Conservation (phyloP, 2,329 filamentous ascomycete species). For the Elsinoe australis region DNA sequence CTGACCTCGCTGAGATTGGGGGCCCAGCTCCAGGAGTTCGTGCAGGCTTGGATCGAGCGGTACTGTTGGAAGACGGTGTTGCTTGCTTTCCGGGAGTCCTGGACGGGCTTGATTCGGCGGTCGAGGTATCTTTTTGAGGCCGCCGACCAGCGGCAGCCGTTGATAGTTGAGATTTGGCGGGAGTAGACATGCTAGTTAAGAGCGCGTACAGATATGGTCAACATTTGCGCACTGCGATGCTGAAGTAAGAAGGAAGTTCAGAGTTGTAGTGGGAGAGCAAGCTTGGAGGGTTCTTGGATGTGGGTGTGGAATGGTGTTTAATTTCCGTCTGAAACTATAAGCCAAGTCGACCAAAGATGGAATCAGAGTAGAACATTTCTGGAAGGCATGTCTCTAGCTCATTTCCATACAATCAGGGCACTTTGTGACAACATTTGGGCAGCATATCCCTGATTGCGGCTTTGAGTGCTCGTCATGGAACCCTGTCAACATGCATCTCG, state of each 20-base stretch:
- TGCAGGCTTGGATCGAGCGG: slow-evolving; percentile 50
- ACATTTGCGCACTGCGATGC: slow-evolving; percentile 3
- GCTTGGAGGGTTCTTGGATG: slow-evolving; percentile 11
- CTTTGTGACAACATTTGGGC: not conserved
- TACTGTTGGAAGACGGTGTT: slow-evolving; percentile 17
- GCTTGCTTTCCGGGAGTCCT: slow-evolving; percentile 16
- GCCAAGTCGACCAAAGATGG: slow-evolving; percentile 1
- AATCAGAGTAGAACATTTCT: not conserved
- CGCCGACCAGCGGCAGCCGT: slow-evolving; percentile 18
- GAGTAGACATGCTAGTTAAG: slow-evolving; percentile 19
- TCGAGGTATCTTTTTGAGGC: slow-evolving; percentile 17
- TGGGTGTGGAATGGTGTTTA: slow-evolving; percentile 15
- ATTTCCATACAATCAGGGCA: not conserved
- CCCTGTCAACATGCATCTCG: not conserved
- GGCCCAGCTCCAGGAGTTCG: slow-evolving; percentile 43
- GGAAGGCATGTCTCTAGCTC: not conserved
- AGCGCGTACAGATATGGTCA: not conserved
- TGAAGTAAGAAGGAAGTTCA: not conserved
- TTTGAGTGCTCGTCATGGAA: slow-evolving; percentile 6
- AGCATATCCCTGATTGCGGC: not conserved
- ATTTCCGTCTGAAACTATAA: slow-evolving; percentile 15
- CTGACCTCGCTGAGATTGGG: slow-evolving; percentile 67
- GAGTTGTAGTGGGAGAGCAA: slow-evolving; percentile 3
- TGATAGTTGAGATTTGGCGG: slow-evolving; percentile 19
- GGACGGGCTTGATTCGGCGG: slow-evolving; percentile 15